Percentiles rank a stretch among this genome's conserved stretches.
Conservation (phyloP, 805 yeast genomes). For the Ogataea angusta region DNA sequence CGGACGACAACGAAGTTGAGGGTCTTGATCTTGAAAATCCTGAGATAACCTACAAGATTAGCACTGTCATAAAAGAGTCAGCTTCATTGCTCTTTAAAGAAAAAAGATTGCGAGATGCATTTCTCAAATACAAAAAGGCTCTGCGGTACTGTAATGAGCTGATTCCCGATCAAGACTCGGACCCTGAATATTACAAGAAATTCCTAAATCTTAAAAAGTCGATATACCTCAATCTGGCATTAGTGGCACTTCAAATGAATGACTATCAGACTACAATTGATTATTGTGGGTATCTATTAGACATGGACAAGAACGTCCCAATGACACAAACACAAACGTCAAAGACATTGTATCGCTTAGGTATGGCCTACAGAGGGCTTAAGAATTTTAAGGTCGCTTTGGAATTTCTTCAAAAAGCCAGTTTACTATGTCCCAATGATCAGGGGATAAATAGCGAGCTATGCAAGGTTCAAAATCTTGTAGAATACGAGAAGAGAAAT, state of each 20-base stretch:
- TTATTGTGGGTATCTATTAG: slow-evolving; percentile 56
- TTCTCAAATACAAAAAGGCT: slow-evolving; percentile 62
- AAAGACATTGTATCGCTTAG: slow-evolving; percentile 29
- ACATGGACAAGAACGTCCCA: slow-evolving; percentile 36
- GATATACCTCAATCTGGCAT: slow-evolving; percentile 54
- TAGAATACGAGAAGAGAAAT: slow-evolving; percentile 43
- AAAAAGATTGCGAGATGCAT: slow-evolving; percentile 49
- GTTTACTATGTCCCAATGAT: slow-evolving; percentile 44
- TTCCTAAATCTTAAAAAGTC: slow-evolving; percentile 51
- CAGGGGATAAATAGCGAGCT: slow-evolving; percentile 44
- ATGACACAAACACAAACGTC: slow-evolving; percentile 25
- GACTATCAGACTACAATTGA: slow-evolving; percentile 49
- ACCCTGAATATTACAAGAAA: slow-evolving; percentile 47
- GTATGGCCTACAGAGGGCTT: slow-evolving; percentile 34
- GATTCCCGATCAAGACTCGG: slow-evolving; percentile 65
- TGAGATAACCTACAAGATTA: slow-evolving; percentile 47
- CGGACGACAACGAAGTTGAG: slow-evolving; percentile 68
- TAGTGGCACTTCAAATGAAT: slow-evolving; percentile 48
- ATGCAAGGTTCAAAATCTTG: slow-evolving; percentile 36
- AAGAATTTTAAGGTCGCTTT: slow-evolving; percentile 51
- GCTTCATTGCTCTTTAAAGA: slow-evolving; percentile 59
- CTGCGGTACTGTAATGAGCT: slow-evolving; percentile 68
- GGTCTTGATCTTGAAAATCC: slow-evolving; percentile 49
- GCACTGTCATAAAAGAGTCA: slow-evolving; percentile 58
- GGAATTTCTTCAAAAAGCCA: slow-evolving; percentile 43